Evolutionary conservation across 2,329 filamentous ascomycete genomes (phyloP).

Genomic region (Thermothelomyces thermophilus): DNA sequence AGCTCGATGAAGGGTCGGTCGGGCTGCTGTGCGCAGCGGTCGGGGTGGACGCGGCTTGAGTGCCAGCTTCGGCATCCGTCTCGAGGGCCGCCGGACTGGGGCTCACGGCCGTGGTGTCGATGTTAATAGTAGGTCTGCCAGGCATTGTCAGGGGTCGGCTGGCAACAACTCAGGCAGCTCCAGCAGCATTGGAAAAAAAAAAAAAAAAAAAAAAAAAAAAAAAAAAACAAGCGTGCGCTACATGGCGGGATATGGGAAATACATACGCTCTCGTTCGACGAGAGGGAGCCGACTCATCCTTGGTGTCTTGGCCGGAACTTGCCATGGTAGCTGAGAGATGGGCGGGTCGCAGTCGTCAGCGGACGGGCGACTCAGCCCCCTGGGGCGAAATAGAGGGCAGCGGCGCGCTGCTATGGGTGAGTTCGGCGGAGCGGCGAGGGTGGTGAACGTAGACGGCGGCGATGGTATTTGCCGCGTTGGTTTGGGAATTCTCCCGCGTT

Average conservation of each 20-base stretch:
- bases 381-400: conserved; percentile 9
- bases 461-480: not conserved
- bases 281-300: conserved; percentile 20
- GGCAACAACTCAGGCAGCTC: not conserved
- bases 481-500: conserved; percentile 12
- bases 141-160: conserved; percentile 16
- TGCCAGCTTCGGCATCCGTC: conserved; percentile 28
- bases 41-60: conserved; percentile 27
- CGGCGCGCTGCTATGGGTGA: not conserved
- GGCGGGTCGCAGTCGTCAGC: conserved; percentile 17
- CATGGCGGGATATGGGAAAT: not conserved
- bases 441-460: conserved; percentile 1
- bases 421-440: conserved; percentile 14
- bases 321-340: conserved; percentile 22
- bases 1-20: conserved; percentile 16
- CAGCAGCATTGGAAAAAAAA: not conserved
- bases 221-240: not conserved
- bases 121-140: conserved; percentile 47
- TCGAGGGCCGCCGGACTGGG: conserved; percentile 26
- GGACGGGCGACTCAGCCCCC: conserved; percentile 18
- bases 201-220: too few species aligned
- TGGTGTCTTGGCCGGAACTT: conserved; percentile 11
- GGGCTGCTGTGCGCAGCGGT: conserved; percentile 31
- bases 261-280: conserved; percentile 36
- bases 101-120: conserved; percentile 42